Base-by-base conservation (phyloP, 2,329 filamentous ascomycete genomes). In the Tricladium varicosporioides region DNA sequence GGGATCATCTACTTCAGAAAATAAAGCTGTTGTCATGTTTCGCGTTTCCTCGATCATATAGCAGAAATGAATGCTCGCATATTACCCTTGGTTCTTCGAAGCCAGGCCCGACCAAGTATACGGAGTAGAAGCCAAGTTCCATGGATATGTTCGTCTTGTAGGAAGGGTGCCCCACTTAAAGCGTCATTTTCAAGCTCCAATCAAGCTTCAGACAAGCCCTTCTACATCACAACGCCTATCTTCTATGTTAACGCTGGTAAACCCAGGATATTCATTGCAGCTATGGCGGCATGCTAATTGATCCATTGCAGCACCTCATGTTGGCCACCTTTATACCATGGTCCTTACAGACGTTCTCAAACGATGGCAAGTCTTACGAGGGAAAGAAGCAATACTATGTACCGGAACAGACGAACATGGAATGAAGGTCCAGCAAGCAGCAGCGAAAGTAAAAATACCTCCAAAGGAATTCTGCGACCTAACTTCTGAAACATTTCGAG, bases 371-470 rank as follows among this genome's bases (percentile, higher is more conserved):
- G 77, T 84, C 32, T 80, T 99, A 51, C 84, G 87, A 59, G 90
- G 90, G 40, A 76, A 84, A 31, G 75, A 80, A 48, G 88, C 92
- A 2, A 80, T 91, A 61, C 77, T 99, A 13, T 87, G 88, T 66
- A 99, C 94, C 1, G 94, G 94, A 57, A 97, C 92, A 36, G 94
- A 99, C 72, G 94, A 99, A 74, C 93, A 99, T 77, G 94, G 94
- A 45, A 89, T 97, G 83, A 99, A 99, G 80, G 88, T 97, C 18
- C 94, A 99, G 72, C 88, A 87, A 72, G 93, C 93, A 0, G 91
- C 94, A 1, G 77, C 80, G 5, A 83, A 85, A 64, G 85, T 89
- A 13, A 84, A 84, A 3, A 80, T 88, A 52, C 80, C 86, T 0
- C 87, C 92, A 0, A 89, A 93, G 71, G 78, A 86, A n/a, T 92